phyloP scores from a whole-genome alignment of 768 basidiomycete species.

The Podaxis pistillaris region DNA sequence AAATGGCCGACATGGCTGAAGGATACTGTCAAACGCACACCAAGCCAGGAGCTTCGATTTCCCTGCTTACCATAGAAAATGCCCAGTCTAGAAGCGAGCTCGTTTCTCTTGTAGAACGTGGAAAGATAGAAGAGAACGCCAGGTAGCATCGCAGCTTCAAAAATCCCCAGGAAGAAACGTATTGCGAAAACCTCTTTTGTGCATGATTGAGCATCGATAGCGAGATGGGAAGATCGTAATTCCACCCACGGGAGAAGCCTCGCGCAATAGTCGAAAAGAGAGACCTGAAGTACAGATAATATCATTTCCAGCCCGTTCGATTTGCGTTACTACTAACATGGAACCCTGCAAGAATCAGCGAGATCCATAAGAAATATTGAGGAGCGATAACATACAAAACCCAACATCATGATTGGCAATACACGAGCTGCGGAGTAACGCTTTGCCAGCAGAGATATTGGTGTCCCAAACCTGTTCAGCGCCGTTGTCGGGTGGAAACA shows the following conservation, averaged over 20 bases:
- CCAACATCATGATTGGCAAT: constrained; percentile 47
- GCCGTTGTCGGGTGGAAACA: not conserved
- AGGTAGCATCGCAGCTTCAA: constrained; percentile 49
- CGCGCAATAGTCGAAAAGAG: constrained; percentile 43
- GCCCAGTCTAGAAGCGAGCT: constrained; percentile 49
- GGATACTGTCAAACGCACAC: not conserved
- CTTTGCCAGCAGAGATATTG: constrained; percentile 49
- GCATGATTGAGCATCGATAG: not conserved
- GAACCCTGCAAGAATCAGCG: constrained; percentile 30
- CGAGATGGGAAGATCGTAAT: too few relatives aligned
- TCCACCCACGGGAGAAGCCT: constrained; percentile 40
- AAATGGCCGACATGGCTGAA: constrained; percentile 42
- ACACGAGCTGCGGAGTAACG: constrained; percentile 45
- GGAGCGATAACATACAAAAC: constrained; percentile 35
- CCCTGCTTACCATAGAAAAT: constrained; percentile 41
- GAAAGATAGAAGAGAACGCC: constrained; percentile 53
- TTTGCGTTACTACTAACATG: constrained; percentile 28
- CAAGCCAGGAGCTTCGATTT: not conserved
- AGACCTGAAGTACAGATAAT: constrained; percentile 29
- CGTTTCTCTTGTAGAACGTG: constrained; percentile 49
- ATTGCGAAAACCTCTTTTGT: constrained; percentile 43
- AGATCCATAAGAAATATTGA: not conserved
- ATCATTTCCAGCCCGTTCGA: not conserved
- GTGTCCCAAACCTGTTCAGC: constrained; percentile 41
- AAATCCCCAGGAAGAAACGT: constrained; percentile 49